Evolutionary conservation across 176 grass and related monocot species (phyloP).

Genomic region (Avena insularis): DNA sequence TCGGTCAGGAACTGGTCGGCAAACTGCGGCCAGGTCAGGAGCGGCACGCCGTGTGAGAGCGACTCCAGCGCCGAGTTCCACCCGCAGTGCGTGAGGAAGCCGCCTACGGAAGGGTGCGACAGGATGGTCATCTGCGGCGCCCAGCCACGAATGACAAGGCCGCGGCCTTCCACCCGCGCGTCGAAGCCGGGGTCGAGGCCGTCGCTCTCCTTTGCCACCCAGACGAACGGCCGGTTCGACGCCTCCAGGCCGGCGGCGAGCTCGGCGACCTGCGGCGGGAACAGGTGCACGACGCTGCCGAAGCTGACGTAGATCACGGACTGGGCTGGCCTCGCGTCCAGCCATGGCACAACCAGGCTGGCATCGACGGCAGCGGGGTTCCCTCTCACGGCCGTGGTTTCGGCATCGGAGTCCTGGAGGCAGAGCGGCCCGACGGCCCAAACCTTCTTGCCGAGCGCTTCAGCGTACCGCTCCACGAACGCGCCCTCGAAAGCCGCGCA

Average conservation of each 20-base stretch:
- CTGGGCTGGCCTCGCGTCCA: slow-evolving; percentile 36
- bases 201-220: slow-evolving; percentile 35
- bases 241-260: slow-evolving; percentile 55
- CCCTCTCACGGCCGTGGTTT: slow-evolving; percentile 41
- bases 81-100: slow-evolving; percentile 64
- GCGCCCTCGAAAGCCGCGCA: slow-evolving; percentile 47
- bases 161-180: slow-evolving; percentile 28
- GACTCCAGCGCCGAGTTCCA: slow-evolving; percentile 75
- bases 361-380: slow-evolving; percentile 35
- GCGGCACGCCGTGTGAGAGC: slow-evolving; percentile 54
- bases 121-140: slow-evolving; percentile 71
- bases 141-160: slow-evolving; percentile 66
- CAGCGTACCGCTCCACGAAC: slow-evolving; percentile 48
- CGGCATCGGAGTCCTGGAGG: slow-evolving; percentile 30
- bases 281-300: slow-evolving; percentile 44
- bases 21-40: slow-evolving; percentile 77
- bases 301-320: slow-evolving; percentile 68
- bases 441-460: slow-evolving; percentile 40
- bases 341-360: slow-evolving; percentile 36
- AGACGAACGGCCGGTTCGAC: slow-evolving; percentile 46
- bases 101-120: slow-evolving; percentile 55
- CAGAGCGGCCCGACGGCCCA: slow-evolving; percentile 64
- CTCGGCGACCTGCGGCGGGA: slow-evolving; percentile 49
- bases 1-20: slow-evolving; percentile 77
- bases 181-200: slow-evolving; percentile 44